These are phyloP conservation scores for Monosporascus sp. DNA, from an alignment of 2,329 filamentous ascomycete species.

Conservation along the genomic window DNA sequence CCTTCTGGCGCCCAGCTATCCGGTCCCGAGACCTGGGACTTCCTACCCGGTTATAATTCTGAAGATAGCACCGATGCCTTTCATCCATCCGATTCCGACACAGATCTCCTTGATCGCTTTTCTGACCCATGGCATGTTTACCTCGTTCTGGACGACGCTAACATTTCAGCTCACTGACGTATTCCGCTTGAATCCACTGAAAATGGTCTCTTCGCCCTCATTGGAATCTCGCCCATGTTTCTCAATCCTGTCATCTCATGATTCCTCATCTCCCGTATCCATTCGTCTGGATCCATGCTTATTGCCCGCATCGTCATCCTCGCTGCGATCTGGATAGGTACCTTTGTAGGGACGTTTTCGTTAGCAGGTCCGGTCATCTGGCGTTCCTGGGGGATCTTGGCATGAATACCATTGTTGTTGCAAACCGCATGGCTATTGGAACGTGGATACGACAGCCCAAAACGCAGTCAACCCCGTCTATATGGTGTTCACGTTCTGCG, in stretches of 20 bases:
- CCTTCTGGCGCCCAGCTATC: conserved; percentile 76
- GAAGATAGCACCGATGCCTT: conserved; percentile 59
- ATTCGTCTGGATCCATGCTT: conserved; percentile 19
- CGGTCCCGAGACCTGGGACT: conserved; percentile 63
- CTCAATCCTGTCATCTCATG: conserved; percentile 22
- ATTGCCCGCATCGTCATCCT: conserved; percentile 16
- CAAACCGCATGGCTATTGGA: conserved; percentile 25
- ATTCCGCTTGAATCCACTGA: conserved; percentile 21
- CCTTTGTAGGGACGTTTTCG: conserved; percentile 27
- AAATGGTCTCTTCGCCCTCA: conserved; percentile 24
- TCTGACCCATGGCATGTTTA: conserved; percentile 47
- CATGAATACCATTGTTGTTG: conserved; percentile 26
- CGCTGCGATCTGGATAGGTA: conserved; percentile 19
- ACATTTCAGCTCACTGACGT: conserved; percentile 24
- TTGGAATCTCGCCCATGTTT: conserved; percentile 22
- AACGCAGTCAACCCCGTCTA: conserved; percentile 33
- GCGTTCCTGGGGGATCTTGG: conserved; percentile 28
- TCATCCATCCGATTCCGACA: conserved; percentile 61
- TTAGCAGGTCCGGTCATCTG: conserved; percentile 27
- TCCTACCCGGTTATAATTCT: conserved; percentile 62
- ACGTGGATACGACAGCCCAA: conserved; percentile 24
- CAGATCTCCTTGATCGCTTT: conserved; percentile 66
- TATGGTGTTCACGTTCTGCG: conserved; percentile 29
- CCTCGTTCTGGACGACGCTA: conserved; percentile 44
- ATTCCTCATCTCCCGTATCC: conserved; percentile 17